Conservation (phyloP, 169 alveolate species). For the Eimeria sp. region DNA sequence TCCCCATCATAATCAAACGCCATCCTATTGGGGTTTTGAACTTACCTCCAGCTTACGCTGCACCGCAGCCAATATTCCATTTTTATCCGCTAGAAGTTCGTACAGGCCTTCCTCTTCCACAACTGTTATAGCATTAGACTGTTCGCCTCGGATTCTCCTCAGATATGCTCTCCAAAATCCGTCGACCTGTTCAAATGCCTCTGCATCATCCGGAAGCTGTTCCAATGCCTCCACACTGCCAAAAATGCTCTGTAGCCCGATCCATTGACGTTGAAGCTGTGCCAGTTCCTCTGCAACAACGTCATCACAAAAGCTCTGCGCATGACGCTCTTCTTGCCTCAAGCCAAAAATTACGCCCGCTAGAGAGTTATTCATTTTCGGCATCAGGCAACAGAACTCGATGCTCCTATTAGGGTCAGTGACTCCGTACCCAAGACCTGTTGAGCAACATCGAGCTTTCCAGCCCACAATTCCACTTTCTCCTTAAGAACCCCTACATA, state of each 20-base stretch:
- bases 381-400: neutral
- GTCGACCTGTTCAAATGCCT: constrained; percentile 54
- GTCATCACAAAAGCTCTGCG: neutral
- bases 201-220: constrained; percentile 68
- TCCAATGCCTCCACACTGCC: constrained; percentile 45
- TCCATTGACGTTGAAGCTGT: constrained; percentile 74
- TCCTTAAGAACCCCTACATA: constrained; percentile 95
- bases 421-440: constrained; percentile 65
- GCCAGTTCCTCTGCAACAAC: constrained; percentile 56
- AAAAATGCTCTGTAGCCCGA: constrained; percentile 70
- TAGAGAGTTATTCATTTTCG: neutral
- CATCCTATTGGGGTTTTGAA: neutral
- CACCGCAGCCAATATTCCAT: constrained; percentile 30
- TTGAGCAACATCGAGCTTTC: constrained; percentile 94
- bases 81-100: constrained; percentile 54
- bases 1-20: neutral
- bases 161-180: constrained; percentile 73
- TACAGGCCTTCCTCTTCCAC: constrained; percentile 65
- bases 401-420: neutral
- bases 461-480: constrained; percentile 94
- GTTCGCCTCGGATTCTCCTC: constrained; percentile 55
- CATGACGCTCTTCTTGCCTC: neutral
- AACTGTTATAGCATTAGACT: constrained; percentile 36
- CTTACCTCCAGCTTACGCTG: constrained; percentile 75
- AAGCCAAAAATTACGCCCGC: neutral